Evolutionary conservation across 2,329 filamentous ascomycete species (phyloP).

Genomic region (Colletotrichum sidae): DNA sequence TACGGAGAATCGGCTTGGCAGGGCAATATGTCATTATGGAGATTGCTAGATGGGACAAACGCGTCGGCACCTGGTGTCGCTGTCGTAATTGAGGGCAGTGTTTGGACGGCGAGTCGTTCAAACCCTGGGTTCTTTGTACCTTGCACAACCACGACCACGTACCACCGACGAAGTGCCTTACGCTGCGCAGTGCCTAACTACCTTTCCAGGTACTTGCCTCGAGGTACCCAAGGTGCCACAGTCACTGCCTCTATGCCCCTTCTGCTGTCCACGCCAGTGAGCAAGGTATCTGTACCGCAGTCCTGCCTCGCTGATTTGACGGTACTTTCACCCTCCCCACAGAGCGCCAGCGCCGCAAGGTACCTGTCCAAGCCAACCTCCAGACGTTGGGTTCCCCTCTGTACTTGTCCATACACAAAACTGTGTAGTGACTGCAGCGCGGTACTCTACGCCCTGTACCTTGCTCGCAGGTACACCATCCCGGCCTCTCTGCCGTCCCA

Average conservation of each 20-base stretch:
- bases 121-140: conserved; percentile 5
- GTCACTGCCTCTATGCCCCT: too few species aligned
- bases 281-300: too few species aligned
- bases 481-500: conserved; percentile 31
- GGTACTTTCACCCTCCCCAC: too few species aligned
- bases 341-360: too few species aligned
- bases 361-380: too few species aligned
- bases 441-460: background rate
- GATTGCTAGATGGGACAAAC: conserved; percentile 24
- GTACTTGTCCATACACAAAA: too few species aligned
- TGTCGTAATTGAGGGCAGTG: conserved; percentile 29
- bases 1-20: conserved; percentile 34
- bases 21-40: conserved; percentile 36
- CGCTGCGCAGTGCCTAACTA: background rate
- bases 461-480: conserved; percentile 18
- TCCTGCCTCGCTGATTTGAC: too few species aligned
- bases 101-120: conserved; percentile 34
- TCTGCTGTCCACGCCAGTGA: too few species aligned
- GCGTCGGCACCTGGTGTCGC: conserved; percentile 16
- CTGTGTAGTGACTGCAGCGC: too few species aligned
- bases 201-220: too few species aligned
- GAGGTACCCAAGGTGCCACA: too few species aligned
- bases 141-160: background rate
- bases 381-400: too few species aligned
- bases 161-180: background rate